Percentiles rank a stretch among this genome's conserved stretches.
These are phyloP conservation scores for Gardenia jasminoides DNA, from an alignment of 257 asterid species.

Conservation along the genomic window DNA sequence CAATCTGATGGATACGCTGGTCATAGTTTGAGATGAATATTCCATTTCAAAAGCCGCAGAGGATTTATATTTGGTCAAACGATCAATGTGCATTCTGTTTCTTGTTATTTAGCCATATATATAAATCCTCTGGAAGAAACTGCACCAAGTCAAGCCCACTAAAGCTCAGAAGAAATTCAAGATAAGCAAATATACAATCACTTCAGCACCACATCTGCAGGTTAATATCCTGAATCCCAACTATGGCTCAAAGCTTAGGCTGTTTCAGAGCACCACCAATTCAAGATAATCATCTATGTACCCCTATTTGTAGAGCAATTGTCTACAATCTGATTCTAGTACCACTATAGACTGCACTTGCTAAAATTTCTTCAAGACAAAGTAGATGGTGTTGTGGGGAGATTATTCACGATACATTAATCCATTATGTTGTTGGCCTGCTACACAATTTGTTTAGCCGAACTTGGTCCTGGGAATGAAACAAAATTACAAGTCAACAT, in stretches of 20 bases:
- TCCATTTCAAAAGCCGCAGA: no score
- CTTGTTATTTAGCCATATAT: no score
- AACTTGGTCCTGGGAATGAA: constrained; percentile 50
- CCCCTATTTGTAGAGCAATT: background rate
- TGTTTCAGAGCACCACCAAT: background rate
- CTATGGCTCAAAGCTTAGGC: background rate
- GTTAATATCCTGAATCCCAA: background rate
- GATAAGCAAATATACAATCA: background rate
- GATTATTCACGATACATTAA: background rate
- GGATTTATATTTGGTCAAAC: background rate
- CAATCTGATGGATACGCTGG: no score
- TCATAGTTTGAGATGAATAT: no score
- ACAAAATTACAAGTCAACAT: constrained; percentile 5
- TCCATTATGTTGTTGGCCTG: constrained; percentile 44
- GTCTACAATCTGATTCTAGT: background rate
- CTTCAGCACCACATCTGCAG: background rate
- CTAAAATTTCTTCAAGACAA: background rate
- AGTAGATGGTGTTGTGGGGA: background rate
- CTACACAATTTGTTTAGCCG: constrained; percentile 45
- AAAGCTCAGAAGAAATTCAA: background rate
- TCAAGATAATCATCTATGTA: background rate
- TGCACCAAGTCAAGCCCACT: background rate
- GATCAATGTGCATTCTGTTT: background rate
- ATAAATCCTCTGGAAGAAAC: no score
- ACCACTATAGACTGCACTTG: background rate